A percentile compares a stretch with the other conserved stretches of the same genome.
phyloP scores from a whole-genome alignment of 352 stramenopile genomes.

The Pythium dissotocum region DNA sequence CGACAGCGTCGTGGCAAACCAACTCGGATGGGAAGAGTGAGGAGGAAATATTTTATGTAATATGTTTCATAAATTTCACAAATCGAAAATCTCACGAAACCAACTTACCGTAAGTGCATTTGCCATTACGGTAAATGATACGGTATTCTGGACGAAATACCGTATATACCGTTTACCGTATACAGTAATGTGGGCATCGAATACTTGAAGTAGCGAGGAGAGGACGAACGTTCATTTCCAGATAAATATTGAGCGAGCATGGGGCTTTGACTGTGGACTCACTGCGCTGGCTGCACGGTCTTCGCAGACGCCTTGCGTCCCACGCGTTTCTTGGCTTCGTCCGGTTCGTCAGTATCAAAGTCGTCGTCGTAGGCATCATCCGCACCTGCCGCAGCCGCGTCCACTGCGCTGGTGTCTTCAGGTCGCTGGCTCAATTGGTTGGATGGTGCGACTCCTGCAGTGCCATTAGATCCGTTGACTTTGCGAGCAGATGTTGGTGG shows the following conservation, averaged over 20 bases:
- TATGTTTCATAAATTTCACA: conserved; percentile 7
- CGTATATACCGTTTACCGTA: too few species aligned
- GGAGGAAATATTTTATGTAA: neutral
- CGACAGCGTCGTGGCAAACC: conserved; percentile 77
- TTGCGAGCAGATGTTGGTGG: conserved; percentile 13
- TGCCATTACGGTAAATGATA: neutral
- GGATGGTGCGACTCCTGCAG: neutral
- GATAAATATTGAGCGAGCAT: conserved; percentile 1
- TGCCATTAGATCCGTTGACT: conserved; percentile 4
- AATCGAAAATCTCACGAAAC: neutral
- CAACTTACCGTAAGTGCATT: neutral
- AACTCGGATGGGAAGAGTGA: conserved; percentile 79
- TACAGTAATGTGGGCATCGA: too few species aligned
- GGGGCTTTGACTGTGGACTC: neutral
- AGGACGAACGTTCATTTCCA: neutral
- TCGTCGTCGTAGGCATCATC: conserved; percentile 55
- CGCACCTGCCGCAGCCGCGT: conserved; percentile 4
- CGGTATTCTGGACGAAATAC: neutral
- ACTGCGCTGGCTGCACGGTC: conserved; percentile 1
- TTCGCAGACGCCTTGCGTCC: conserved; percentile 25
- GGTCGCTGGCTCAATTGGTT: conserved; percentile 16
- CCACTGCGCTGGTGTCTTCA: neutral
- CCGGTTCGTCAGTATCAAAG: conserved; percentile 43
- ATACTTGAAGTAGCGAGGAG: neutral
- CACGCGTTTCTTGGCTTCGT: conserved; percentile 21